phyloP scores from a whole-genome alignment of 768 basidiomycete genomes.

The Rhodotorula paludigena region DNA sequence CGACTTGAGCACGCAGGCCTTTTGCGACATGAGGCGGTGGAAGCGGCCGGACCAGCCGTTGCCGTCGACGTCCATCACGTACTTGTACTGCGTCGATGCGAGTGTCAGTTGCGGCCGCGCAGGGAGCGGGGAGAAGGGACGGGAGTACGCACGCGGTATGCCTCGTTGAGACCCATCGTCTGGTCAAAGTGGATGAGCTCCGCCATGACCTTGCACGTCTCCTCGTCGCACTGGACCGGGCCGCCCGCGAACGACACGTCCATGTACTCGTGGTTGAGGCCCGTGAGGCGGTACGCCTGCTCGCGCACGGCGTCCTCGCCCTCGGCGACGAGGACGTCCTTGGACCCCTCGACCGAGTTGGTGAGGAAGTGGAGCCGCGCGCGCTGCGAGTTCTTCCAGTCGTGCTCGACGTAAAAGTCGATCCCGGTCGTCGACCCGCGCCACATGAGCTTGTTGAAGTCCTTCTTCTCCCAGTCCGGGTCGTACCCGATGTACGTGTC shows the following conservation, averaged over 20 bases:
- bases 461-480: conserved; percentile 88
- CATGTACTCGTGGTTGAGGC: conserved; percentile 73
- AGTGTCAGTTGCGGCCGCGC: conserved; percentile 53
- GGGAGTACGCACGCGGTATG: conserved; percentile 32
- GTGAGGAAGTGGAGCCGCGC: conserved; percentile 50
- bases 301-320: conserved; percentile 55
- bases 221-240: conserved; percentile 61
- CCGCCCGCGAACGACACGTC: conserved; percentile 81
- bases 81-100: conserved; percentile 71
- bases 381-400: conserved; percentile 55
- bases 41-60: conserved; percentile 71
- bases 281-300: conserved; percentile 10
- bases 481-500: conserved; percentile 73
- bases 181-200: conserved; percentile 41
- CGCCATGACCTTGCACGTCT: conserved; percentile 41
- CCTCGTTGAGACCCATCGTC: conserved; percentile 41
- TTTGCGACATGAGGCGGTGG: conserved; percentile 72
- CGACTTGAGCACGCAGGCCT: conserved; percentile 78
- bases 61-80: conserved; percentile 85
- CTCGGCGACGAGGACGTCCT: conserved; percentile 48
- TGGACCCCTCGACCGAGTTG: conserved; percentile 33
- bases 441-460: conserved; percentile 79
- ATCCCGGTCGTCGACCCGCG: conserved; percentile 92
- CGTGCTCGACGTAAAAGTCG: conserved; percentile 47
- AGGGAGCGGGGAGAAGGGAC: conserved; percentile 51